Base-by-base conservation (phyloP, 2,329 filamentous ascomycete genomes). In the Monilinia laxa region DNA sequence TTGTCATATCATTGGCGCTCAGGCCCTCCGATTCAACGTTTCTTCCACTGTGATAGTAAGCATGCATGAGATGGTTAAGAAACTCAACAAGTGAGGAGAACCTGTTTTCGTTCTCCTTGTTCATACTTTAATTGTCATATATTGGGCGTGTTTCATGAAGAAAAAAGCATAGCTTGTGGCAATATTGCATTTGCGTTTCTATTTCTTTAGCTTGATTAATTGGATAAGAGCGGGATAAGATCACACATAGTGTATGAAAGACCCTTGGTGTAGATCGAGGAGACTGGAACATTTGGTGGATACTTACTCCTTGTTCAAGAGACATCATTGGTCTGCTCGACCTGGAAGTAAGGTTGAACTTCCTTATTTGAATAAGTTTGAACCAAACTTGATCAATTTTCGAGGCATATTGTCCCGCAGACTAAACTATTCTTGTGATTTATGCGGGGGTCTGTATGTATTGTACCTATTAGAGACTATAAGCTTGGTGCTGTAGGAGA, bases 1-100 rank as follows among this genome's bases (percentile, higher is more conserved):
- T 47, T 38, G 53, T 42, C 28, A 65, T 55, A 56, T 55, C 64
- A 66, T 66, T 66, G 64, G 64, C 64, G 64, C 38, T 63, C 25
- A 66, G 28, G 31, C 5, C n/a, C 58, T 63, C 49, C 40, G 57
- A 56, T 55, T 55, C 64, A 63, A 54, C 58, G 45, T 40, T 65
- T 52, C 45, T 45, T 47, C 23, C 56, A 53, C 38, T 11, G 51
- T 62, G 58, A 20, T 56, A 23, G 42, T 63, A 40, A 66, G 57
- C 64, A 66, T 63, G 64, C 64, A 66, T 66, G 18, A 14, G 55
- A 53, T 57, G 35, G 55, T 47, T 60, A 31, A 60, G 57, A 25
- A 40, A 35, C 53, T 31, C 53, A 57, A 58, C 55, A 59, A 65
- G 63, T 59, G 40, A 28, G 42, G 28, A 59, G 42, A 35, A 49